A percentile compares a stretch with the other conserved stretches of the same genome.
phyloP scores from a whole-genome alignment of 2,329 filamentous ascomycete genomes.

The Magnaporthiopsis incrustans region DNA sequence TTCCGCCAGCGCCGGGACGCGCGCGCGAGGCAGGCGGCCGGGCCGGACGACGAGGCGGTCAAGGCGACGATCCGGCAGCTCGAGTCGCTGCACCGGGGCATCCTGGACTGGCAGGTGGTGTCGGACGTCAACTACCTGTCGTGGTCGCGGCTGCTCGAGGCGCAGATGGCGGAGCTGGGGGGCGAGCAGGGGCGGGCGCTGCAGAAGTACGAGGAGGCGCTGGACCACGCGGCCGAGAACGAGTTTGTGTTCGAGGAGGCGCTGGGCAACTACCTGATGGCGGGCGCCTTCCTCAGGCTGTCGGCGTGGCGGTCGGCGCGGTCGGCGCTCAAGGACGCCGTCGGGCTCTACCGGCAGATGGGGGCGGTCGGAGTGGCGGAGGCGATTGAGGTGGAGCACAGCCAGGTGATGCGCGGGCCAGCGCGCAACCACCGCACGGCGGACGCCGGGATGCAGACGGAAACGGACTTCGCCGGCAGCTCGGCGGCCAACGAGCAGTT shows the following conservation, averaged over 20 bases:
- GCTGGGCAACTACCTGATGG: conserved; percentile 65
- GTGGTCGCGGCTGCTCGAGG: conserved; percentile 61
- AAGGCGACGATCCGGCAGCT: conserved; percentile 45
- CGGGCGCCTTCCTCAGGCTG: conserved; percentile 59
- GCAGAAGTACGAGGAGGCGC: conserved; percentile 57
- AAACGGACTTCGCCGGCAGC: conserved; percentile 58
- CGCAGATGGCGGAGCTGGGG: conserved; percentile 58
- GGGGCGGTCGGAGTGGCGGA: conserved; percentile 63
- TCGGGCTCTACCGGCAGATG: conserved; percentile 60
- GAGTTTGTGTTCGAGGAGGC: conserved; percentile 64
- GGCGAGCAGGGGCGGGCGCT: conserved; percentile 51
- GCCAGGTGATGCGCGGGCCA: conserved; percentile 56
- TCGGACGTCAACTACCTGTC: conserved; percentile 64
- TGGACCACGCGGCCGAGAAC: conserved; percentile 65
- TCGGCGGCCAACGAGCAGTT: conserved; percentile 22
- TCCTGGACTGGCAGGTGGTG: conserved; percentile 55
- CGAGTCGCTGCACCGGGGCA: conserved; percentile 46
- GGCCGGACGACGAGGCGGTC: conserved; percentile 21
- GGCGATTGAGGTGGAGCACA: conserved; percentile 60
- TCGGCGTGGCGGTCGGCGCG: conserved; percentile 60
- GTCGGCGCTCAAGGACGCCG: conserved; percentile 58
- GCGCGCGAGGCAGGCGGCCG: conserved; percentile 24
- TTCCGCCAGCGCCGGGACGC: conserved; percentile 42
- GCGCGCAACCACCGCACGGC: conserved; percentile 48
- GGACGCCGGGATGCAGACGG: conserved; percentile 55